Conservation (phyloP, 2,329 filamentous ascomycete species). For the Phialophora tarda region DNA sequence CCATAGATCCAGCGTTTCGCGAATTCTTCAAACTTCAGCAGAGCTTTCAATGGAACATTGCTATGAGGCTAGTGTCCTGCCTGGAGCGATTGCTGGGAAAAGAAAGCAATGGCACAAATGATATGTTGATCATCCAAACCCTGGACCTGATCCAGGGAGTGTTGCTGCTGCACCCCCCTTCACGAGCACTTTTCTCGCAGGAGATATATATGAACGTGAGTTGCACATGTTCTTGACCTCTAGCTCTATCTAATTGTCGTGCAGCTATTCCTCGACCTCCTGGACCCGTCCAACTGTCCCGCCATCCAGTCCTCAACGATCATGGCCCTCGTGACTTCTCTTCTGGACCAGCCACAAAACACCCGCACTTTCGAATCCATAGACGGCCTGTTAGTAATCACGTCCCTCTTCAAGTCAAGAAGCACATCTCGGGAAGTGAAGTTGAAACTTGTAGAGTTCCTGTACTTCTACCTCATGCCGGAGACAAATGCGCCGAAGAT, state of each 20-base stretch:
- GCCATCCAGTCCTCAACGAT: conserved; percentile 90
- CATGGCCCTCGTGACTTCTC: conserved; percentile 84
- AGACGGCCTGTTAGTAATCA: conserved; percentile 89
- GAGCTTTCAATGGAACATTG: conserved; percentile 97
- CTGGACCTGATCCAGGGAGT: conserved; percentile 88
- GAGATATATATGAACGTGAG: conserved; percentile 91
- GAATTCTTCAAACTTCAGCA: conserved; percentile 98
- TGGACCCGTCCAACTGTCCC: conserved; percentile 89
- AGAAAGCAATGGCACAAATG: conserved; percentile 79
- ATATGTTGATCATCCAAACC: conserved; percentile 84
- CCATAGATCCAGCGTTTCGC: conserved; percentile 83
- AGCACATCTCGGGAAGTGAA: conserved; percentile 87
- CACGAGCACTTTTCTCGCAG: conserved; percentile 81
- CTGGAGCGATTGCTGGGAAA: conserved; percentile 86
- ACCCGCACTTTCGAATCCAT: conserved; percentile 90
- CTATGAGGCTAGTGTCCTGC: conserved; percentile 80
- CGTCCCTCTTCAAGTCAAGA: conserved; percentile 88
- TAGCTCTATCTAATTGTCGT: background rate
- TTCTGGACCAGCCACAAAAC: conserved; percentile 84
- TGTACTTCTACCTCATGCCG: conserved; percentile 99
- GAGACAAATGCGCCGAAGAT: conserved; percentile 63
- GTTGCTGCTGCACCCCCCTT: conserved; percentile 86
- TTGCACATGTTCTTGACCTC: conserved; percentile 1
- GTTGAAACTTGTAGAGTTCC: conserved; percentile 92
- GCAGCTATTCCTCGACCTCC: conserved; percentile 85